A percentile compares a stretch with the other conserved stretches of the same genome.
phyloP scores from a whole-genome alignment of 768 basidiomycete genomes.

The Mycena leptocephala region DNA sequence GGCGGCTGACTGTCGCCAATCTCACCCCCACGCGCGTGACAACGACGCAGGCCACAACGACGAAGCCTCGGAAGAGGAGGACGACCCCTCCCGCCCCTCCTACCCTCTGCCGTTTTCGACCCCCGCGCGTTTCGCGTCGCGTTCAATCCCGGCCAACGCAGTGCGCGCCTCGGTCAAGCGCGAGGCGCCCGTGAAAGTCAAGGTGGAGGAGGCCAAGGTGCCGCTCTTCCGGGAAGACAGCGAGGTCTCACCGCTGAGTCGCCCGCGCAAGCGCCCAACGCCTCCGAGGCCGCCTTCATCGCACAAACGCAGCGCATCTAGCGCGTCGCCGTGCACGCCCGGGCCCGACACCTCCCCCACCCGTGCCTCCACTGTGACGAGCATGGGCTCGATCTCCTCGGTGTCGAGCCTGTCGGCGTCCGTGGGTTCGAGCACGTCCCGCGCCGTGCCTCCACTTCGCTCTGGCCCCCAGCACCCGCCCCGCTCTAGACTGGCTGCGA shows the following conservation, averaged over 20 bases:
- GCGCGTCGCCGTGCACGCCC: neutral
- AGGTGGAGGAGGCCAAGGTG: neutral
- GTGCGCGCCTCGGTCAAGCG: neutral
- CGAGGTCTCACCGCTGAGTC: constrained; percentile 4
- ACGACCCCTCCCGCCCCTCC: neutral
- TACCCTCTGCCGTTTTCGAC: neutral
- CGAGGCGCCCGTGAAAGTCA: neutral
- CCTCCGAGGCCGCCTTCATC: neutral
- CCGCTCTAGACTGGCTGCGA: too few species aligned
- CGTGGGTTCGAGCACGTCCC: neutral
- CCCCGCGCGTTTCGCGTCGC: too few species aligned
- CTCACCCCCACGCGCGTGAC: neutral
- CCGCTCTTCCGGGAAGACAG: neutral
- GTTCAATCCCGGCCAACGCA: neutral
- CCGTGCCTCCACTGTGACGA: neutral
- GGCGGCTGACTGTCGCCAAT: neutral
- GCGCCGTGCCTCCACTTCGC: neutral
- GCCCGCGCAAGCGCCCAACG: neutral
- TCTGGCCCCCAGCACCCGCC: neutral
- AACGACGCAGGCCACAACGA: too few species aligned
- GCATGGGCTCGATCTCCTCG: neutral
- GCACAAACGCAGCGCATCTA: neutral
- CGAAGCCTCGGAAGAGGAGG: neutral
- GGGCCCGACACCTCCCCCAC: too few species aligned
- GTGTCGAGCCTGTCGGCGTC: constrained; percentile 9